Evolutionary conservation across 148 eudicot genomes (phyloP).

Genomic region (Rhododendron molle): DNA sequence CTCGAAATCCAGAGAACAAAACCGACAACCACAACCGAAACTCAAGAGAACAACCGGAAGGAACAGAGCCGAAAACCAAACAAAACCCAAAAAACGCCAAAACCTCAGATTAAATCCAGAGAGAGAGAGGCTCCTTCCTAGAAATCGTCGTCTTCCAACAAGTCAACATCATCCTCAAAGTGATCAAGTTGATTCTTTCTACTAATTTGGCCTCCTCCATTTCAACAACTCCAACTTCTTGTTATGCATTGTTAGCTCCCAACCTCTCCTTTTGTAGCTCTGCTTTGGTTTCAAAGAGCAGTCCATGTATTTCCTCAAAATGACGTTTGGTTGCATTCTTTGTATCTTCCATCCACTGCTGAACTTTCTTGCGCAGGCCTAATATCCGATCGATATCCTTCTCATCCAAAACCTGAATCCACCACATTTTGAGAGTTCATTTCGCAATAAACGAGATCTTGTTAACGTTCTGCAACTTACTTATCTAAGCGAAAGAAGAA

Average conservation of each 20-base stretch:
- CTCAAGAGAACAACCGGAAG: no score
- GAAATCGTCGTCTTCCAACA: no score
- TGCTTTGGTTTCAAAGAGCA: conserved; percentile 39
- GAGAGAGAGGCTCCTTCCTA: no score
- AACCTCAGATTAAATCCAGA: no score
- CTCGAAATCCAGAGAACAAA: no score
- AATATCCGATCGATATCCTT: conserved; percentile 46
- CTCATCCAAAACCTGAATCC: conserved; percentile 48
- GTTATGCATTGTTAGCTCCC: background rate
- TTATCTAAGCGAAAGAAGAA: background rate
- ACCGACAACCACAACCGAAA: no score
- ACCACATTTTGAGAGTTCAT: background rate
- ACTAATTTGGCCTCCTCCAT: no score
- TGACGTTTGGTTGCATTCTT: conserved; percentile 54
- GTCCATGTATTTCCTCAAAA: conserved; percentile 61
- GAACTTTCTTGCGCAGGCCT: conserved; percentile 54
- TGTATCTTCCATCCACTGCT: conserved; percentile 62
- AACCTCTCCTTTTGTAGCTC: conserved; percentile 30
- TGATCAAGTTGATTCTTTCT: no score
- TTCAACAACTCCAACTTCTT: no score
- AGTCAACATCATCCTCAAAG: no score
- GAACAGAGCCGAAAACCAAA: no score
- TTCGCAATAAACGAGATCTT: background rate
- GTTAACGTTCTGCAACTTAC: background rate
- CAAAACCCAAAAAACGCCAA: no score